Percentiles rank a stretch among this genome's conserved stretches.
Conservation (phyloP, 108 stramenopile genomes). For the Seminavis robusta region DNA sequence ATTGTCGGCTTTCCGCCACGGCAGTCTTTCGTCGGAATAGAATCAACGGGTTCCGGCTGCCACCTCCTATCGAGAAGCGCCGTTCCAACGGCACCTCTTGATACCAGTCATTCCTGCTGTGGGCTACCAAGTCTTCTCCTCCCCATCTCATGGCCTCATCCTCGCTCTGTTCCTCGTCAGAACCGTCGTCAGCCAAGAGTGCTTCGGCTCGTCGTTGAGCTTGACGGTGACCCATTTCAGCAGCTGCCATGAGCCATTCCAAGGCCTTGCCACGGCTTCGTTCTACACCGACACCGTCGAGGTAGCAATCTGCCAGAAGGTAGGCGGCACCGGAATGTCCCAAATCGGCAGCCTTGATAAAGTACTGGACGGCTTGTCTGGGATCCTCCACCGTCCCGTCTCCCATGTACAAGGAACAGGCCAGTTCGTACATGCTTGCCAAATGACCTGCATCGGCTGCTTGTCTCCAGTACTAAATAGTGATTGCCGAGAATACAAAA, state of each 20-base stretch:
- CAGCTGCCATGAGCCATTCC: constrained; percentile 51
- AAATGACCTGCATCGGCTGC: constrained; percentile 31
- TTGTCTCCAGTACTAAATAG: constrained; percentile 35
- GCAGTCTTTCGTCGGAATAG: constrained; percentile 38
- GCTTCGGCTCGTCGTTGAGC: constrained; percentile 17
- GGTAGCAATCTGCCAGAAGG: constrained; percentile 60
- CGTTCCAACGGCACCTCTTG: constrained; percentile 7
- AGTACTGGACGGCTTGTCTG: constrained; percentile 33
- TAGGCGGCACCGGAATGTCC: constrained; percentile 62
- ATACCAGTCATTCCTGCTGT: constrained; percentile 12
- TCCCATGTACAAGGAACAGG: constrained; percentile 53
- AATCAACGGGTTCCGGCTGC: constrained; percentile 31
- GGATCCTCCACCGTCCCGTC: constrained; percentile 50
- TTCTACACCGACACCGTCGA: constrained; percentile 49
- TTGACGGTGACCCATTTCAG: constrained; percentile 65
- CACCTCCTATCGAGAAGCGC: constrained; percentile 38
- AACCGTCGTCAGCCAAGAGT: background rate
- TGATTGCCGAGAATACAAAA: no score
- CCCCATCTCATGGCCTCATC: constrained; percentile 23
- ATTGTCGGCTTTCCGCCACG: constrained; percentile 37
- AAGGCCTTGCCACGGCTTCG: constrained; percentile 46
- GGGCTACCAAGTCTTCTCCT: constrained; percentile 7
- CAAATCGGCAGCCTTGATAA: constrained; percentile 34
- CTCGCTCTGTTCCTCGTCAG: background rate
- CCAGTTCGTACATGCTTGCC: constrained; percentile 47